Percentiles rank a stretch among this genome's conserved stretches.
These are phyloP conservation scores for Aschersonia sp. DNA, from an alignment of 2,329 filamentous ascomycete species.

Conservation along the genomic window DNA sequence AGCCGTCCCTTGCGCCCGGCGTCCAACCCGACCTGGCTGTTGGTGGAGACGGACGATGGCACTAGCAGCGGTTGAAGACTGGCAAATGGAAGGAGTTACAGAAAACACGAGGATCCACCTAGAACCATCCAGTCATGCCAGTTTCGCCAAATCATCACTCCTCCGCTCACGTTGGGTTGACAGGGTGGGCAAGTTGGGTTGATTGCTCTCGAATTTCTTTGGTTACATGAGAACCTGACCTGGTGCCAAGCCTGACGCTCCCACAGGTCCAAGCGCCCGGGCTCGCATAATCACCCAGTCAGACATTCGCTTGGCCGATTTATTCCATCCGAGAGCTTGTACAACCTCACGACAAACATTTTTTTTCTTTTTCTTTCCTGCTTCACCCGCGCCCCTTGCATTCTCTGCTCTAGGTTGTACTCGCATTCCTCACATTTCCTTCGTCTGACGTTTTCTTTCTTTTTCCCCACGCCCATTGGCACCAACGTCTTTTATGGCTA, in stretches of 20 bases:
- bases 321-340: background rate
- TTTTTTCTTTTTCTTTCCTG: background rate
- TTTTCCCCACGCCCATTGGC: too few species aligned
- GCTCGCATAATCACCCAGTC: background rate
- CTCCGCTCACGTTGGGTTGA: background rate
- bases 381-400: background rate
- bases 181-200: too few species aligned
- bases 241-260: background rate
- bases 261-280: background rate
- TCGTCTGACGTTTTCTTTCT: too few species aligned
- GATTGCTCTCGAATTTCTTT: too few species aligned
- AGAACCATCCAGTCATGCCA: background rate
- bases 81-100: background rate
- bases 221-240: background rate
- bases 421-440: too few species aligned
- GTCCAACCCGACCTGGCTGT: background rate
- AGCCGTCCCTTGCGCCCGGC: slow-evolving; percentile 2
- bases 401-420: too few species aligned
- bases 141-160: background rate
- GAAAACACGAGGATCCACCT: background rate
- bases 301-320: too few species aligned
- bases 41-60: too few species aligned
- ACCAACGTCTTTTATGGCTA: too few species aligned
- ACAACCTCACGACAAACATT: background rate
- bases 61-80: background rate